Conservation (phyloP, 1,284 basidiomycete species). For the Leccinum variabile region DNA sequence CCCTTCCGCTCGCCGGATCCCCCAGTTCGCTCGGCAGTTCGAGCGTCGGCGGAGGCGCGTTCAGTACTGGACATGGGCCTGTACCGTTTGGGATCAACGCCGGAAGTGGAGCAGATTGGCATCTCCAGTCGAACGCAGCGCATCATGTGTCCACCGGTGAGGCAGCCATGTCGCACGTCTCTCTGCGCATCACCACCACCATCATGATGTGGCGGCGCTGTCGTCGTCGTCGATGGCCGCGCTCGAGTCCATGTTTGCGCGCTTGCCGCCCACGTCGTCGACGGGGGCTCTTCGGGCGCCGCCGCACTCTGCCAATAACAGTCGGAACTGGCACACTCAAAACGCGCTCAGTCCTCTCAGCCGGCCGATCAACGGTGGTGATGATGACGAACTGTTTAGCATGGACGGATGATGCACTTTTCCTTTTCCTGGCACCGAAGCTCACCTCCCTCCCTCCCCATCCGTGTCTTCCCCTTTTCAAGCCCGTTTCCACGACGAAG, state of each 20-base stretch:
- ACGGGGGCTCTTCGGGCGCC: conserved; percentile 39
- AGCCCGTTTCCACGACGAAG: neutral
- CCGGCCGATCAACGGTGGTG: conserved; percentile 46
- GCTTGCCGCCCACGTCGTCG: conserved; percentile 31
- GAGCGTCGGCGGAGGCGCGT: conserved; percentile 29
- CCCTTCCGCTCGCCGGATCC: conserved; percentile 12
- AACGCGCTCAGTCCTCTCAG: conserved; percentile 43
- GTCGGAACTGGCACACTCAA: conserved; percentile 37
- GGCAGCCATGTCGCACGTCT: conserved; percentile 27
- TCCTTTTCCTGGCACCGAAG: too few species aligned
- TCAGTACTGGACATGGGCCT: conserved; percentile 35
- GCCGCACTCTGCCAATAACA: conserved; percentile 39
- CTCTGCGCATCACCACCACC: conserved; percentile 19
- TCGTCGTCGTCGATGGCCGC: conserved; percentile 32
- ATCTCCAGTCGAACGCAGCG: conserved; percentile 34
- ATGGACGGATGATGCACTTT: conserved; percentile 41
- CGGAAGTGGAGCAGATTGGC: conserved; percentile 29
- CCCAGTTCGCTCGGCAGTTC: conserved; percentile 33
- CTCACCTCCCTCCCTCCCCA: too few species aligned
- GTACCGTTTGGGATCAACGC: conserved; percentile 35
- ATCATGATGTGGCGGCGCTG: neutral
- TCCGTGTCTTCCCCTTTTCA: too few species aligned
- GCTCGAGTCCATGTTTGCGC: conserved; percentile 51
- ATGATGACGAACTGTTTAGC: conserved; percentile 66
- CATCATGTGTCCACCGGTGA: conserved; percentile 7